A percentile compares a stretch with the other conserved stretches of the same genome.
These are phyloP conservation scores for Ramaria sp. DNA, from an alignment of 768 basidiomycete genomes.

Conservation along the genomic window DNA sequence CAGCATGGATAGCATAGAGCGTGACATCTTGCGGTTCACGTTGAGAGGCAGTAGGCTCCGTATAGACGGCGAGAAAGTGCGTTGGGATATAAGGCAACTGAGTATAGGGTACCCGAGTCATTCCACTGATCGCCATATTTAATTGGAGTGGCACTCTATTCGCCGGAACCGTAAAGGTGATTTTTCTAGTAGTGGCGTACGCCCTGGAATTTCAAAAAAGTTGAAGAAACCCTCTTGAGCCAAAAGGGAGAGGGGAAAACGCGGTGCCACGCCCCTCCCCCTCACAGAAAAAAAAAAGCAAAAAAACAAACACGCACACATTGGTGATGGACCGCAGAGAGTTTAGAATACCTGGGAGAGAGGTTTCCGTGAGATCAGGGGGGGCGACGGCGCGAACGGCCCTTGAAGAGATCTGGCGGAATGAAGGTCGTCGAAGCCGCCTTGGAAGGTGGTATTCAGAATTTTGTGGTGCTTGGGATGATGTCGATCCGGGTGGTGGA, in stretches of 20 bases:
- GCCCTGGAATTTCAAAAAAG: not conserved
- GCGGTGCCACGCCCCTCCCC: too few relatives aligned
- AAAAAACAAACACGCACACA: too few relatives aligned
- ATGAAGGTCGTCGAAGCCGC: too few relatives aligned
- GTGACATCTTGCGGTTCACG: slow-evolving; percentile 17
- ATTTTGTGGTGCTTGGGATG: not conserved
- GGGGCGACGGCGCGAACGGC: too few relatives aligned
- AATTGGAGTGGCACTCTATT: slow-evolving; percentile 34
- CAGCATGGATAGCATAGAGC: slow-evolving; percentile 58
- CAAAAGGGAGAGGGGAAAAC: too few relatives aligned
- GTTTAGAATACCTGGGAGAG: too few relatives aligned
- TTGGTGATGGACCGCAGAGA: too few relatives aligned
- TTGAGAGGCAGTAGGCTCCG: slow-evolving; percentile 13
- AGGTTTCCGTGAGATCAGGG: too few relatives aligned
- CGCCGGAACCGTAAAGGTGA: slow-evolving; percentile 3
- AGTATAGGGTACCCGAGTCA: too few relatives aligned
- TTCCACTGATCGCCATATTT: slow-evolving; percentile 26
- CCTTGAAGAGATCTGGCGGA: too few relatives aligned
- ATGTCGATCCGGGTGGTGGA: too few relatives aligned
- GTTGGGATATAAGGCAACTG: slow-evolving; percentile 23
- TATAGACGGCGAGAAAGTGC: slow-evolving; percentile 22
- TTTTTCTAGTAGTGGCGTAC: not conserved
- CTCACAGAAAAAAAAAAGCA: too few relatives aligned
- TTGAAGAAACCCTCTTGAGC: not conserved
- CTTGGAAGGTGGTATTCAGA: slow-evolving; percentile 33